These are phyloP conservation scores for Phytomonas francai DNA, from an alignment of 208 protist species.

Conservation along the genomic window DNA sequence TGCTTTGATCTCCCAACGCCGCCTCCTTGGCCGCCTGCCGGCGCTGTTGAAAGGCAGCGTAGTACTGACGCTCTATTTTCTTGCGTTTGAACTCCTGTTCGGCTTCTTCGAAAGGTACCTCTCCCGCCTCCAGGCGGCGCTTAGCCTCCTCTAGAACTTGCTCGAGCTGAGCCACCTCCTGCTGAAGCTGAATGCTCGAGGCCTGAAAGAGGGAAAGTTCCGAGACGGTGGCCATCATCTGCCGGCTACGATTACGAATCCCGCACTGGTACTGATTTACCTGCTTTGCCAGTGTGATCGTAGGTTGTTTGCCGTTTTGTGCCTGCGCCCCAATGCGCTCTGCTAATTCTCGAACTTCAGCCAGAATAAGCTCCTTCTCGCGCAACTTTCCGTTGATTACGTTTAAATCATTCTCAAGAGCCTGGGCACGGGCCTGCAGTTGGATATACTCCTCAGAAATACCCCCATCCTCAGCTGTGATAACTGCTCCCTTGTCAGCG, in stretches of 20 bases:
- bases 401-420: slow-evolving; percentile 89
- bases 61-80: slow-evolving; percentile 40
- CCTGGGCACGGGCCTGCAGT: slow-evolving; percentile 79
- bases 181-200: slow-evolving; percentile 86
- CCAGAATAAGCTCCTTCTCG: slow-evolving; percentile 95
- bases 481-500: neutral
- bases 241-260: slow-evolving; percentile 82
- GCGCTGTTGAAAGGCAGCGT: slow-evolving; percentile 44
- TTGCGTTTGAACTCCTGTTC: slow-evolving; percentile 70
- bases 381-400: slow-evolving; percentile 90
- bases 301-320: slow-evolving; percentile 78
- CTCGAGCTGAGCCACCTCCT: slow-evolving; percentile 78
- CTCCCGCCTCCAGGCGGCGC: slow-evolving; percentile 57
- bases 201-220: slow-evolving; percentile 95
- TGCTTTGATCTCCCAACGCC: slow-evolving; percentile 8
- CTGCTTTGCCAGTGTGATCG: slow-evolving; percentile 89
- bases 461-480: slow-evolving; percentile 17
- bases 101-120: slow-evolving; percentile 76
- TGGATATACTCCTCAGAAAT: slow-evolving; percentile 76
- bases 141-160: slow-evolving; percentile 72
- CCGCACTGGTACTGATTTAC: slow-evolving; percentile 88
- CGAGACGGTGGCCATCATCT: slow-evolving; percentile 95
- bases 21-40: slow-evolving; percentile 29
- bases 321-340: slow-evolving; percentile 83
- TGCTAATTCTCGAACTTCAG: slow-evolving; percentile 90